These are phyloP conservation scores for Nemania serpens DNA, from an alignment of 2,329 filamentous ascomycete genomes.

Conservation along the genomic window DNA sequence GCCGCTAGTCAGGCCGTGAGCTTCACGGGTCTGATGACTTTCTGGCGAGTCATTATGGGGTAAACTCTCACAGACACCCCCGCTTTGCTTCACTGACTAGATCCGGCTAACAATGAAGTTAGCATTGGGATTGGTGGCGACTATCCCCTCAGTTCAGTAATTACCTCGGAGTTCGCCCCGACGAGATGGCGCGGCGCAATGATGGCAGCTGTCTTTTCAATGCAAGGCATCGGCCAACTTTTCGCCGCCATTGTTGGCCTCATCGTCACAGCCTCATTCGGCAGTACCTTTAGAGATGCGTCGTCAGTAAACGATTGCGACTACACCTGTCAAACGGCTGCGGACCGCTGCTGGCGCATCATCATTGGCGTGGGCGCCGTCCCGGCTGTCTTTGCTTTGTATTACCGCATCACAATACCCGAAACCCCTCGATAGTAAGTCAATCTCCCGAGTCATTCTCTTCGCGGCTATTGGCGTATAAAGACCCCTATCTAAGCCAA, in stretches of 20 bases:
- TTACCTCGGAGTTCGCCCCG: conserved; percentile 83
- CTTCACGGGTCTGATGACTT: conserved; percentile 66
- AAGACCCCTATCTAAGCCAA: background rate
- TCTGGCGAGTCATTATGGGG: conserved; percentile 77
- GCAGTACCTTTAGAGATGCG: conserved; percentile 51
- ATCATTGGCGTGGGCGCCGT: conserved; percentile 80
- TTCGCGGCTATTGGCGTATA: background rate
- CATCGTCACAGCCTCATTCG: conserved; percentile 69
- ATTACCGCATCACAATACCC: conserved; percentile 83
- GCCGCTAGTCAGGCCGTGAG: conserved; percentile 65
- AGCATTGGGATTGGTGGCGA: conserved; percentile 81
- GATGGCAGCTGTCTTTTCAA: conserved; percentile 82
- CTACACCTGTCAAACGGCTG: conserved; percentile 67
- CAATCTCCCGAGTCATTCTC: background rate
- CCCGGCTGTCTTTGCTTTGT: conserved; percentile 78
- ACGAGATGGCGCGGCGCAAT: conserved; percentile 82
- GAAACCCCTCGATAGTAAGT: conserved; percentile 74
- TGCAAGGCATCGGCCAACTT: conserved; percentile 84
- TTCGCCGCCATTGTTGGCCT: conserved; percentile 71
- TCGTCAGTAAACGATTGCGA: conserved; percentile 56
- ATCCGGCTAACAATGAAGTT: conserved; percentile 18
- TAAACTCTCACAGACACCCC: conserved; percentile 24
- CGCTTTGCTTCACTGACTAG: background rate
- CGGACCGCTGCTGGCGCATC: conserved; percentile 81
- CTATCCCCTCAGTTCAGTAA: conserved; percentile 79